Base-by-base conservation (phyloP, 768 basidiomycete species). In the Rhodotorula taiwanensis region DNA sequence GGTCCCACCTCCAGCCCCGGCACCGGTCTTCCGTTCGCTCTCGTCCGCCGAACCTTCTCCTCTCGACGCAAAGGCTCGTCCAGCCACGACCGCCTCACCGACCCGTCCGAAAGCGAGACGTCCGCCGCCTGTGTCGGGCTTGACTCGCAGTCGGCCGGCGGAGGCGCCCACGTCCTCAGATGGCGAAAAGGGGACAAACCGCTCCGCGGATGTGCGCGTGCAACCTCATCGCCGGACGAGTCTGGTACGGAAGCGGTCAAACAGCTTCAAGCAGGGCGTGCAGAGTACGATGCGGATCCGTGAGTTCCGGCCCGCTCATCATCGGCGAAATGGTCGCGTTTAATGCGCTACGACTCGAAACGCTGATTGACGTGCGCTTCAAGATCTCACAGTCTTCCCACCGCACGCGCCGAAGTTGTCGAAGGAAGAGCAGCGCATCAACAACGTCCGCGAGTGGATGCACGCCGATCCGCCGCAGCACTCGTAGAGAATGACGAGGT, bases 241-340 rank as follows among this genome's bases (percentile, higher is more conserved):
- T n/a, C 30, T 51, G 31, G n/a, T 16, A 42, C 27, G 57, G 30
- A 49, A 28, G 66, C 47, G 66, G 54, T 56, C n/a, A 4, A 47
- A 52, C 27, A 67, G 61, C 33, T 50, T 67, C 16, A 62, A 31
- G 36, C 33, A 25, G 21, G 59, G 58, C 20, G 42, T 66, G 36
- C 50, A 25, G n/a, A 51, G 47, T 25, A 63, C 66, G 25, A 33
- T 63, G 53, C 42, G 66, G 31, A 54, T 67, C 15, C 50, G 66
- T 67, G 23, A 49, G 58, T 52, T 13, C 16, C 5, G 23, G 14
- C 16, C 11, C 14, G 27, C 36, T 9, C 16, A 16, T 10, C 36
- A 9, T 16, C 36, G 36, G 16, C 36, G n/a, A n/a, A n/a, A n/a
- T n/a, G n/a, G n/a, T n/a, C n/a, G n/a, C n/a, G n/a, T n/a, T n/a